These are phyloP conservation scores for Isabelozyma gotoi DNA, from an alignment of 805 yeast species.

Conservation along the genomic window DNA sequence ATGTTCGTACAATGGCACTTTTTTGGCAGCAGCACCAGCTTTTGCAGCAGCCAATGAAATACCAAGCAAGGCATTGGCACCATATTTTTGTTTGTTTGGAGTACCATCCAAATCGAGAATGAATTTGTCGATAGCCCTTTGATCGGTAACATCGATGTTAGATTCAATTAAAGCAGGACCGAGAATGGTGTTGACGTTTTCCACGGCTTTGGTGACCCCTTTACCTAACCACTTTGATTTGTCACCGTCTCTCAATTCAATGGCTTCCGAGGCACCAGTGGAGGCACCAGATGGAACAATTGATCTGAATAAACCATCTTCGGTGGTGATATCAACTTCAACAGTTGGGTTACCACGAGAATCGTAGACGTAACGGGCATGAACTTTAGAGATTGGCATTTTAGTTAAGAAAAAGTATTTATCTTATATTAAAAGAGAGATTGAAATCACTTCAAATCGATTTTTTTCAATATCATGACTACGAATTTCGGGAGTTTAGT, in stretches of 20 bases:
- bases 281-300: slow-evolving; percentile 25
- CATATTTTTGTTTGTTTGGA: slow-evolving; percentile 16
- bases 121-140: slow-evolving; percentile 14
- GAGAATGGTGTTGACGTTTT: slow-evolving; percentile 16
- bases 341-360: slow-evolving; percentile 25
- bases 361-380: slow-evolving; percentile 19
- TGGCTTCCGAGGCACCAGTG: slow-evolving; percentile 20
- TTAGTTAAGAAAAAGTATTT: neutral
- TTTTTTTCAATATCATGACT: neutral
- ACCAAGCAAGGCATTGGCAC: slow-evolving; percentile 23
- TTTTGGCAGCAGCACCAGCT: slow-evolving; percentile 19
- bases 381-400: slow-evolving; percentile 13
- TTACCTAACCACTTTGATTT: slow-evolving; percentile 20
- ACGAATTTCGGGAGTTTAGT: neutral
- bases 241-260: slow-evolving; percentile 22
- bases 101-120: slow-evolving; percentile 16
- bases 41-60: slow-evolving; percentile 19
- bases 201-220: slow-evolving; percentile 19
- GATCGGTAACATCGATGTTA: slow-evolving; percentile 11
- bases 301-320: slow-evolving; percentile 16
- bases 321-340: slow-evolving; percentile 17
- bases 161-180: slow-evolving; percentile 17
- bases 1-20: slow-evolving; percentile 18
- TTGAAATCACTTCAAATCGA: too few species aligned
- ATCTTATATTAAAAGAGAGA: too few species aligned